Evolutionary conservation across 352 stramenopile genomes (phyloP).

Genomic region (Pythium guiyangense): DNA sequence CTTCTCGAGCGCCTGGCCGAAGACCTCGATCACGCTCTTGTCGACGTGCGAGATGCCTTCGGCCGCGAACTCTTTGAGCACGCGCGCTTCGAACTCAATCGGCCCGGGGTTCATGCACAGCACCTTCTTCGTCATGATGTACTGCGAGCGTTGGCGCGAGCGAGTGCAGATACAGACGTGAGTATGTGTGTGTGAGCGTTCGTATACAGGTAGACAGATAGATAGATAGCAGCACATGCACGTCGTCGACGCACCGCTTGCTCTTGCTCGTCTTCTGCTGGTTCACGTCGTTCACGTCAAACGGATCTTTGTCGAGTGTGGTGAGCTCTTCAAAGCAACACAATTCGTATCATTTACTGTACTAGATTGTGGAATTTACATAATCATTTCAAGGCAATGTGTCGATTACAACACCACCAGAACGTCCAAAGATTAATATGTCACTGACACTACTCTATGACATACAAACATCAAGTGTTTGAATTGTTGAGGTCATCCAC

Average conservation of each 20-base stretch:
- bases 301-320: neutral
- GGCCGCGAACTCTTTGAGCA: slow-evolving; percentile 64
- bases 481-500: neutral
- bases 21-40: slow-evolving; percentile 71
- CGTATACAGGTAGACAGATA: neutral
- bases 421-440: too few species aligned
- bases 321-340: too few species aligned
- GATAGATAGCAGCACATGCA: neutral
- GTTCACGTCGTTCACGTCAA: neutral
- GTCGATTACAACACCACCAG: neutral
- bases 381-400: neutral
- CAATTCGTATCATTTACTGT: neutral
- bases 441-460: too few species aligned
- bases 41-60: slow-evolving; percentile 80
- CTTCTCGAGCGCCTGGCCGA: slow-evolving; percentile 75
- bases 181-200: neutral
- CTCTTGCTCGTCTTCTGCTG: neutral
- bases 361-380: neutral
- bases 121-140: slow-evolving; percentile 65
- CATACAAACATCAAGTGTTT: neutral
- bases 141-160: neutral
- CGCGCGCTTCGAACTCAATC: slow-evolving; percentile 74
- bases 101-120: slow-evolving; percentile 82
- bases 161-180: neutral
- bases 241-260: neutral